phyloP scores from a whole-genome alignment of 2,329 filamentous ascomycete genomes.

The Colletotrichum sp. region DNA sequence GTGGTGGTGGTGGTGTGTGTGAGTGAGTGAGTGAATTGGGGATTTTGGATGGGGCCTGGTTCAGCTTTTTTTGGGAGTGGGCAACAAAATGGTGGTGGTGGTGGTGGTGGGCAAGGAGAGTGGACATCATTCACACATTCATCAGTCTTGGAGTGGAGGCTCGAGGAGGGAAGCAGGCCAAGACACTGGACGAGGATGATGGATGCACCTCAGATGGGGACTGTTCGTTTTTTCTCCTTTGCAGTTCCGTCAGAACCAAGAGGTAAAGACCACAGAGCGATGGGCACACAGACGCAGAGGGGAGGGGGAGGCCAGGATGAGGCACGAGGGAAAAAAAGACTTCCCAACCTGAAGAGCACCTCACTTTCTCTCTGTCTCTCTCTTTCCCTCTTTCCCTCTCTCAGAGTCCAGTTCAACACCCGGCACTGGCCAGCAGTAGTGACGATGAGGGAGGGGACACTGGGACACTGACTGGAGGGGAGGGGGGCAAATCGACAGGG shows the following conservation, averaged over 20 bases:
- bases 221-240: background rate
- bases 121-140: constrained; percentile 1
- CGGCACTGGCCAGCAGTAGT: background rate
- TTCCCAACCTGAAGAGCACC: background rate
- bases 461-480: background rate
- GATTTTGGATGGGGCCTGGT: background rate
- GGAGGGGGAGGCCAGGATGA: background rate
- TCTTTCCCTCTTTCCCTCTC: too few relatives aligned
- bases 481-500: background rate
- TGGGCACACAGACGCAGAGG: background rate
- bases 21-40: background rate
- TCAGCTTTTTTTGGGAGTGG: background rate
- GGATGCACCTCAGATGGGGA: background rate
- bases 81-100: background rate
- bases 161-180: background rate
- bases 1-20: background rate
- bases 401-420: background rate
- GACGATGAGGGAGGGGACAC: background rate
- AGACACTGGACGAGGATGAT: background rate
- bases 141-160: background rate
- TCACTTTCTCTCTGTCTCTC: background rate
- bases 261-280: background rate
- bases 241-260: background rate
- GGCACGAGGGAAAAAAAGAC: background rate
- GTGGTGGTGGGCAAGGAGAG: background rate